phyloP scores from a whole-genome alignment of 73 alveolate genomes.

The Blepharisma stoltei region DNA sequence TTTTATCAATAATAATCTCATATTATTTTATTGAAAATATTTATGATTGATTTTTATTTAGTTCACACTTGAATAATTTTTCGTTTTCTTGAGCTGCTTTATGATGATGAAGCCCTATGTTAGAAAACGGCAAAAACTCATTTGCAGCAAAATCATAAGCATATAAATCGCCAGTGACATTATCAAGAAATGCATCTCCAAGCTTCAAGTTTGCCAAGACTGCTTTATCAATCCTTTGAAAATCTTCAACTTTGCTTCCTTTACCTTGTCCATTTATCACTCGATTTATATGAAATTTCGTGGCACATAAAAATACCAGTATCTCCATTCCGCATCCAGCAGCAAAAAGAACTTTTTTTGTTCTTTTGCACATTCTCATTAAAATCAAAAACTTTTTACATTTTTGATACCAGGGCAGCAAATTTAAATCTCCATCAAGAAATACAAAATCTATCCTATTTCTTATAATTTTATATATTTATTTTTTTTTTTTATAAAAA shows the following conservation, averaged over 20 bases:
- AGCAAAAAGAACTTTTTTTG: constrained; percentile 77
- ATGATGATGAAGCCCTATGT: constrained; percentile 82
- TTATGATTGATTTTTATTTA: too few species aligned
- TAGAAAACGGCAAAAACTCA: constrained; percentile 80
- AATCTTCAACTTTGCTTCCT: constrained; percentile 58
- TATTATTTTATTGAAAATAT: too few species aligned
- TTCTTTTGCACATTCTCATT: constrained; percentile 78
- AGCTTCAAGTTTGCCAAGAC: constrained; percentile 40
- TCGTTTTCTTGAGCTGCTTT: constrained; percentile 40
- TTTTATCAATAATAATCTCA: too few species aligned
- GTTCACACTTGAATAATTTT: too few species aligned
- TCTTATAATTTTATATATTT: too few species aligned
- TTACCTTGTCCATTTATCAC: constrained; percentile 80
- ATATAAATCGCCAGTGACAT: constrained; percentile 81
- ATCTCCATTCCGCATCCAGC: constrained; percentile 79
- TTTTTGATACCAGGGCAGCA: constrained; percentile 80
- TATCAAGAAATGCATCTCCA: constrained; percentile 76
- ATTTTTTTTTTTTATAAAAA: too few species aligned
- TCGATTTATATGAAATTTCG: constrained; percentile 48
- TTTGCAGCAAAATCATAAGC: constrained; percentile 52
- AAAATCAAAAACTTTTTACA: constrained; percentile 57
- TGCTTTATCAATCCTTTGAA: constrained; percentile 41
- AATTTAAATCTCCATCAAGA: constrained; percentile 72
- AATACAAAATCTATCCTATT: constrained; percentile 82
- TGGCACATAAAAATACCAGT: constrained; percentile 76